Conservation (phyloP, 176 grass and related monocot genomes). For the Pharus latifolius region DNA sequence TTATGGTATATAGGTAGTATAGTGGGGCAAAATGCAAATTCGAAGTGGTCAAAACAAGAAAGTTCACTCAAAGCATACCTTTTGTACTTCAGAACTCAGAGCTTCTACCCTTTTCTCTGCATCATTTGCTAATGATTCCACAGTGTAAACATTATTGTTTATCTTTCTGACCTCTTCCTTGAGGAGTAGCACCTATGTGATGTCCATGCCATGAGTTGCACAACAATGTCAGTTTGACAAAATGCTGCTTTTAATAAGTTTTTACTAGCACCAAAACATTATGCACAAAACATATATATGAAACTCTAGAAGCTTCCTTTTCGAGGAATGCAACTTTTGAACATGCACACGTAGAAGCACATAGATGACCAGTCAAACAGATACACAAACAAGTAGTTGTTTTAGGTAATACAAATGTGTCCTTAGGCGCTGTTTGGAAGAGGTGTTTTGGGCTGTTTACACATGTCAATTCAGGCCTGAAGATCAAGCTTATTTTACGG, state of each 20-base stretch:
- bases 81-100: conserved; percentile 52
- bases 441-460: too few relatives aligned
- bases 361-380: neutral
- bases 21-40: neutral
- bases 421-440: too few relatives aligned
- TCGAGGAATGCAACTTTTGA: too few relatives aligned
- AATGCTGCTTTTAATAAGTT: neutral
- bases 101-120: conserved; percentile 50
- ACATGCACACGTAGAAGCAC: too few relatives aligned
- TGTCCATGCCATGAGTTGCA: conserved; percentile 18
- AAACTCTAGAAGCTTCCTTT: neutral
- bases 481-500: too few relatives aligned
- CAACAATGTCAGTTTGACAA: neutral
- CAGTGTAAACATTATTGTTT: conserved; percentile 29
- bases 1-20: neutral
- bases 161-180: conserved; percentile 45
- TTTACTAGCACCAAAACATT: neutral
- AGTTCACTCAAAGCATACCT: conserved; percentile 26
- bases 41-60: neutral
- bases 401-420: too few relatives aligned
- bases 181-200: conserved; percentile 43
- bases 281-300: neutral
- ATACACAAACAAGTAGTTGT: neutral
- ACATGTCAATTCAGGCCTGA: too few relatives aligned
- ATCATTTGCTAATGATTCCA: conserved; percentile 47